Evolutionary conservation across 2,329 filamentous ascomycete genomes (phyloP).

Genomic region (Aspergillus cejpii): DNA sequence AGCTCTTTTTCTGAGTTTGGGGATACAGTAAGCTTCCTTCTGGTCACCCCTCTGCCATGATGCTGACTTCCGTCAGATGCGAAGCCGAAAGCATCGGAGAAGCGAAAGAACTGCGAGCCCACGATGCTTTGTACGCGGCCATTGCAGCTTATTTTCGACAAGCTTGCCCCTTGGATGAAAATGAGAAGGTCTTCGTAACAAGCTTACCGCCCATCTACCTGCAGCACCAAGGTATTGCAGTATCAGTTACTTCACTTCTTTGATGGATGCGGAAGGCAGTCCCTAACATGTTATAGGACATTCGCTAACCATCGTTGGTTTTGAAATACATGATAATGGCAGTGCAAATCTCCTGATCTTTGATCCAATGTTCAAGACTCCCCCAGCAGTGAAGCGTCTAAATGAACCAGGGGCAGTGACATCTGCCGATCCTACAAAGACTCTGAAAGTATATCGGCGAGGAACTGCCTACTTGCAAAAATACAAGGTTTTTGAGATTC

Average conservation of each 20-base stretch:
- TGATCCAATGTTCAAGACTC: constrained; percentile 74
- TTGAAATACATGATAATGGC: constrained; percentile 63
- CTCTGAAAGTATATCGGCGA: constrained; percentile 68
- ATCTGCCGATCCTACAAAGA: constrained; percentile 43
- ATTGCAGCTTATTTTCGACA: constrained; percentile 69
- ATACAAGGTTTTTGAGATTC: constrained; percentile 70
- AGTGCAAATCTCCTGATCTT: constrained; percentile 70
- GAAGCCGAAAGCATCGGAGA: constrained; percentile 54
- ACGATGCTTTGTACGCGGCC: constrained; percentile 56
- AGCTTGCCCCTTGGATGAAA: constrained; percentile 43
- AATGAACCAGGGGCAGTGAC: constrained; percentile 40
- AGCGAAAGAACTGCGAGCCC: constrained; percentile 43
- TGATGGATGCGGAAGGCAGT: neutral
- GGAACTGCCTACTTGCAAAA: constrained; percentile 60
- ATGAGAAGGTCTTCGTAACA: constrained; percentile 63
- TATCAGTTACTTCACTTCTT: neutral
- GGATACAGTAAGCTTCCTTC: constrained; percentile 52
- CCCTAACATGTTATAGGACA: constrained; percentile 53
- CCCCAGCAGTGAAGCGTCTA: constrained; percentile 55
- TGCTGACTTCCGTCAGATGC: constrained; percentile 39
- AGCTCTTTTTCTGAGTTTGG: constrained; percentile 64
- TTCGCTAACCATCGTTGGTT: constrained; percentile 81
- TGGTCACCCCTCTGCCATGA: neutral
- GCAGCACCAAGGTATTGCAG: constrained; percentile 62
- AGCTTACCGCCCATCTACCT: constrained; percentile 78